Percentiles rank a stretch among this genome's conserved stretches.
These are phyloP conservation scores for Piper betle DNA, from an alignment of 164 flowering plant species.

Conservation along the genomic window DNA sequence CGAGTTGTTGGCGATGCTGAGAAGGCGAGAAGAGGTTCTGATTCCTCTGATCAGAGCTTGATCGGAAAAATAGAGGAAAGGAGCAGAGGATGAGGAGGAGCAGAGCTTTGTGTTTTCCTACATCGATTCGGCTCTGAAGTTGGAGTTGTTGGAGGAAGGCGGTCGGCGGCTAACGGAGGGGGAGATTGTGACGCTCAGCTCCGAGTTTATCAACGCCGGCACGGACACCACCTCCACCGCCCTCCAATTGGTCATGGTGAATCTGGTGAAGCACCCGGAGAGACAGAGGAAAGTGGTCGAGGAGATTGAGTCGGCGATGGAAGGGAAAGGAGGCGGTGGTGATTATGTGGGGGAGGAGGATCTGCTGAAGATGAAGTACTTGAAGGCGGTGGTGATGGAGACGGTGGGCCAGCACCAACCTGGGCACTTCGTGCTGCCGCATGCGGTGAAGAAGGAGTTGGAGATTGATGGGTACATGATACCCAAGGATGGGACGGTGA, in stretches of 20 bases:
- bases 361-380: constrained; percentile 6
- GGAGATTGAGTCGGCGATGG: neutral
- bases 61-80: neutral
- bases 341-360: no score
- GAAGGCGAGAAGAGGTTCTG: no score
- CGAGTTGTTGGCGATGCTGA: no score
- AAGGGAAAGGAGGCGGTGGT: neutral
- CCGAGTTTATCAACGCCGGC: constrained; percentile 25
- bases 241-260: constrained; percentile 26
- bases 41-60: constrained; percentile 15
- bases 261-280: constrained; percentile 15
- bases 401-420: constrained; percentile 22
- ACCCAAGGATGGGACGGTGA: constrained; percentile 8
- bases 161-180: constrained; percentile 20
- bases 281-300: neutral
- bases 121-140: constrained; percentile 15
- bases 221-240: constrained; percentile 22
- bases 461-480: constrained; percentile 11
- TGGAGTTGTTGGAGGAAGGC: constrained; percentile 30
- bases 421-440: constrained; percentile 13
- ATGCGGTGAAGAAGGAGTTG: constrained; percentile 12
- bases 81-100: neutral
- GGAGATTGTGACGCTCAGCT: constrained; percentile 20
- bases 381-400: constrained; percentile 22
- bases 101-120: constrained; percentile 7